Conservation (phyloP, 306 rosid genomes). For the Mimosa bimucronata region DNA sequence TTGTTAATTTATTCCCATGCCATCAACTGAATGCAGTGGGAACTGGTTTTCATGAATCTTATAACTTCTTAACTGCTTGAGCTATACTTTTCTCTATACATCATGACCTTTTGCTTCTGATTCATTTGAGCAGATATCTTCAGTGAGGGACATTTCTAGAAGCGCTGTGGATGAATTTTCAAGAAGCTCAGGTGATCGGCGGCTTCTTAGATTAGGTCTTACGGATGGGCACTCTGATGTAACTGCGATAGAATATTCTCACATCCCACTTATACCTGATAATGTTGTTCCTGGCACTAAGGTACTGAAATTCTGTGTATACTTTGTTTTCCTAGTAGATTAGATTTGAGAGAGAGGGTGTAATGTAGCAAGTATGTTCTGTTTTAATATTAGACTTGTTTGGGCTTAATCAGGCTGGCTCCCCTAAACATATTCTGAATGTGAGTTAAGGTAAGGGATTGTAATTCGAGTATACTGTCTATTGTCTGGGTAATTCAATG, state of each 20-base stretch:
- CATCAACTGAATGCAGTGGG: neutral
- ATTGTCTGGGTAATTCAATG: neutral
- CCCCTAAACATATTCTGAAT: neutral
- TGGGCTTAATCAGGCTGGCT: conserved; percentile 1
- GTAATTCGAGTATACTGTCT: neutral
- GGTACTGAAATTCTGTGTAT: conserved; percentile 48
- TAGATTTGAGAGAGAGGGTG: neutral
- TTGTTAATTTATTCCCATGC: neutral
- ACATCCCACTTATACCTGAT: conserved; percentile 61
- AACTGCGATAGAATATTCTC: conserved; percentile 71
- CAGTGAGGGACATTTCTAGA: conserved; percentile 71
- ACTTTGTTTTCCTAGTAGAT: conserved; percentile 8
- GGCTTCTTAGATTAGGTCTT: conserved; percentile 70
- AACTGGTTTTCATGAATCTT: neutral
- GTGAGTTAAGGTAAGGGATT: neutral
- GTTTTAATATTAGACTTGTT: neutral
- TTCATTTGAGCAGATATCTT: conserved; percentile 62
- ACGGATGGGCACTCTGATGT: conserved; percentile 85
- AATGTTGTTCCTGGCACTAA: conserved; percentile 83
- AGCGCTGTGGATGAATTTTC: conserved; percentile 57
- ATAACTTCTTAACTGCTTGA: neutral
- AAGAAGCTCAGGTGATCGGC: conserved; percentile 47
- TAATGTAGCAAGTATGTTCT: neutral
- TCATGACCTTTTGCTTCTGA: conserved; percentile 1
- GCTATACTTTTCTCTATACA: neutral